Evolutionary conservation across 371 early-diverging fungal genomes (phyloP).

Genomic region (Polyrhizophydium stewartii): DNA sequence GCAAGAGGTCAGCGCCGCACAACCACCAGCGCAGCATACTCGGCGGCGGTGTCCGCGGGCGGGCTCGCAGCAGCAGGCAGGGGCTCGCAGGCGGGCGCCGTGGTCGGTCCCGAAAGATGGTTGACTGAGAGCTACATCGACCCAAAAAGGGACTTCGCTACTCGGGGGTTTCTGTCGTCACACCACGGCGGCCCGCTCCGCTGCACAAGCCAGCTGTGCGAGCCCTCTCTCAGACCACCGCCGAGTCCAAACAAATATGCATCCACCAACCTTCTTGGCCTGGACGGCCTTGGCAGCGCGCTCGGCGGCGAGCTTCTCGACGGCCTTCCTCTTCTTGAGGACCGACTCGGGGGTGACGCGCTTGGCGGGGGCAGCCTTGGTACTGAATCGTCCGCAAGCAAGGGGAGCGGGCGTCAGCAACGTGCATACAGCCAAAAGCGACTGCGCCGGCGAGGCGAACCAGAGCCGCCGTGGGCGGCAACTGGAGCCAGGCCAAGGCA

Average conservation of each 20-base stretch:
- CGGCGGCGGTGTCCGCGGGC: too few species aligned
- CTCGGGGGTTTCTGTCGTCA: constrained; percentile 53
- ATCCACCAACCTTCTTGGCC: constrained; percentile 63
- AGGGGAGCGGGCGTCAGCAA: neutral
- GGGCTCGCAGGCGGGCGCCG: neutral
- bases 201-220: constrained; percentile 2
- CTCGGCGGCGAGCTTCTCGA: constrained; percentile 78
- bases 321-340: constrained; percentile 93
- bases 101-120: constrained; percentile 87
- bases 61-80: neutral
- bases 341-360: constrained; percentile 81
- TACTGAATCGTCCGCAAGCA: neutral
- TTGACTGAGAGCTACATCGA: constrained; percentile 64
- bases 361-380: constrained; percentile 8
- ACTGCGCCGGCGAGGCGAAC: too few species aligned
- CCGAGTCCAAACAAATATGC: neutral
- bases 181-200: constrained; percentile 15
- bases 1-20: constrained; percentile 4
- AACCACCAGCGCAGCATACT: neutral
- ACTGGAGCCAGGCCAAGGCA: too few species aligned
- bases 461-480: too few species aligned
- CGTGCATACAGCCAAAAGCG: neutral
- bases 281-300: constrained; percentile 60
- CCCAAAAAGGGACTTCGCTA: constrained; percentile 41
- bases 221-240: constrained; percentile 1